Evolutionary conservation across 345 rosid species (phyloP), one percentile per base, ranked within the genome.

Genomic region (Passiflora organensis): DNA sequence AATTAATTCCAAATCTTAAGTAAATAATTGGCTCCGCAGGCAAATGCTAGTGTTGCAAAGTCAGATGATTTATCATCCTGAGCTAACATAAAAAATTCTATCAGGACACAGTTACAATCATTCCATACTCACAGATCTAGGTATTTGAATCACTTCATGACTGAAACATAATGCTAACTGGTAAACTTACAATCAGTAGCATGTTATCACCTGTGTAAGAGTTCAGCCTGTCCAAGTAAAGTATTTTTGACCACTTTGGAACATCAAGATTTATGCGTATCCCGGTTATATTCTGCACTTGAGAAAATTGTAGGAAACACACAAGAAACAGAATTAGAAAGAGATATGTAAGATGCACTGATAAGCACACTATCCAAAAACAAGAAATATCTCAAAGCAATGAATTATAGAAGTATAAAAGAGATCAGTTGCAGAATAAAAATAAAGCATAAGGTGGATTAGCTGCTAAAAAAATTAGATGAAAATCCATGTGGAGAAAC

Each of bases 231-330:
- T 89, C 96, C 79, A 93, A 59, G 65, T 74, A 79, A 72, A 86
- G 78, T 36, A 89, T 52, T 44, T 51, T 83, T 78, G 79, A 70
- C 87, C 85, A 83, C 77, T 80, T 93, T 54, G 89, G 91, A 57
- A 80, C 59, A 77, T 86, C 86, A 67, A 93, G 83, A 80, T 81
- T 75, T 60, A 89, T 58, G 43, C 64, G 84, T 55, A 89, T 66
- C 53, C 95, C 91, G 6, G 83, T 74, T 64, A 83, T 58, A 76
- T 77, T 79, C 99, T 93, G 96, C 87, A 82, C 36, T 55, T 64
- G 32, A 78, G 22, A 10, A 28, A 56, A 72, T 37, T 20, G 60
- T 38, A 10, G 28, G 46, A 41, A 12, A 41, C 13, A 12, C 43
- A 6, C n/a, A 41, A 46, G 32, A 23, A 57, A 28, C 17, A 19